These are phyloP conservation scores for Komagataella pastoris DNA, from an alignment of 805 yeast genomes.

Conservation along the genomic window DNA sequence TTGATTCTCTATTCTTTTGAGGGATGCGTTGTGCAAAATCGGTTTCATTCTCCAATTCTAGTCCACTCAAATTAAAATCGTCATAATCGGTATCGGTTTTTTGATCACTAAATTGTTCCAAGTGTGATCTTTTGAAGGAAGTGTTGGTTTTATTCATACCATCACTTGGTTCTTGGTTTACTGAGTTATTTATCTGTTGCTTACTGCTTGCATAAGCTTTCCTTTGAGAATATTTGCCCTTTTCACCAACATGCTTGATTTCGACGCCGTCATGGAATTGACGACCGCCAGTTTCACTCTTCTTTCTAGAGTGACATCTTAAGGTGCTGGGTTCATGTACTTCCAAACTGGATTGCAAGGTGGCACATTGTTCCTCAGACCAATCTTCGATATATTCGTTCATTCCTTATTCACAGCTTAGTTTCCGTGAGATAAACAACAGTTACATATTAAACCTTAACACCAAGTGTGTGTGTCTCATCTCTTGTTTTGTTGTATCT, in stretches of 20 bases:
- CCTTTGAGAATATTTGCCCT: not conserved
- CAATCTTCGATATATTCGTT: not conserved
- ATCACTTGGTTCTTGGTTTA: not conserved
- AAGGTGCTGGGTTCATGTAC: not conserved
- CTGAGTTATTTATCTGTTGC: not conserved
- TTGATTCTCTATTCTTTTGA: not conserved
- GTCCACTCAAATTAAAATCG: conserved; percentile 4
- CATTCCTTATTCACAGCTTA: not conserved
- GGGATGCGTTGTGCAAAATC: not conserved
- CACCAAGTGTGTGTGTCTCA: too few relatives aligned
- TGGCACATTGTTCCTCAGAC: not conserved
- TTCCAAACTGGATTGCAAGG: not conserved
- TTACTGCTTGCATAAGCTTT: not conserved
- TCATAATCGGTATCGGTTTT: conserved; percentile 4
- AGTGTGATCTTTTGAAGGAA: not conserved
- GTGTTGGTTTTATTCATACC: not conserved
- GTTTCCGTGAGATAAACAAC: not conserved
- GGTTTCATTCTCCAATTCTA: conserved; percentile 2
- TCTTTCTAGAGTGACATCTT: not conserved
- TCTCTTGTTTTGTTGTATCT: not conserved
- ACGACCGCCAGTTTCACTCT: not conserved
- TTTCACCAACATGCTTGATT: not conserved
- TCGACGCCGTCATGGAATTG: not conserved
- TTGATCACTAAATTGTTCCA: not conserved
- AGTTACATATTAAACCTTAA: not conserved